These are phyloP conservation scores for Globomyces pollinis-pini DNA, from an alignment of 192 early-diverging fungal genomes.

Conservation along the genomic window DNA sequence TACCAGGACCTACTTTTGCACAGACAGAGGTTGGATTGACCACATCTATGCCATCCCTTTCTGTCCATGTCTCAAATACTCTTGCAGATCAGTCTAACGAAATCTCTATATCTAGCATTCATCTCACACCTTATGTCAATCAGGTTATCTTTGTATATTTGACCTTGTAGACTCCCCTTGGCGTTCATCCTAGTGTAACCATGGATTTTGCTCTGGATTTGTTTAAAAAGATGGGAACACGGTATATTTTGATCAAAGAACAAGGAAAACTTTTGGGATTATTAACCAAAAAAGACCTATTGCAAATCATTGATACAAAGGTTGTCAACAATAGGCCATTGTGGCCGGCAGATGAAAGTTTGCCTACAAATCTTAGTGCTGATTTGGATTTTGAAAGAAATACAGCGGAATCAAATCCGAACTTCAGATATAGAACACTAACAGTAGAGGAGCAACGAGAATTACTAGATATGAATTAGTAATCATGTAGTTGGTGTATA, in stretches of 20 bases:
- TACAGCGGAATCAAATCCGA: neutral
- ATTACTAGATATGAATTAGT: too few relatives aligned
- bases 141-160: neutral
- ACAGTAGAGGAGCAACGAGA: constrained; percentile 4
- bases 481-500: too few relatives aligned
- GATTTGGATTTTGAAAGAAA: neutral
- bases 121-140: constrained; percentile 5
- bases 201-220: constrained; percentile 45
- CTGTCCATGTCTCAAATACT: constrained; percentile 21
- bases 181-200: constrained; percentile 31
- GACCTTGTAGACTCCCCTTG: constrained; percentile 27
- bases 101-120: constrained; percentile 8
- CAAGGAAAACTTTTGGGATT: constrained; percentile 29
- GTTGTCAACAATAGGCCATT: too few relatives aligned
- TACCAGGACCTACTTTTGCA: neutral
- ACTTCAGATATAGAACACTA: neutral
- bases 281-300: constrained; percentile 42
- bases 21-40: neutral
- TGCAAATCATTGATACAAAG: constrained; percentile 3
- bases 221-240: constrained; percentile 46
- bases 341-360: neutral
- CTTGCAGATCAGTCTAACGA: constrained; percentile 2
- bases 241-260: constrained; percentile 31
- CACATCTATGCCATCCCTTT: constrained; percentile 34
- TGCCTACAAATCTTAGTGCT: neutral